Conservation (phyloP, 2,329 filamentous ascomycete genomes). For the Paracamarosporium sp. region DNA sequence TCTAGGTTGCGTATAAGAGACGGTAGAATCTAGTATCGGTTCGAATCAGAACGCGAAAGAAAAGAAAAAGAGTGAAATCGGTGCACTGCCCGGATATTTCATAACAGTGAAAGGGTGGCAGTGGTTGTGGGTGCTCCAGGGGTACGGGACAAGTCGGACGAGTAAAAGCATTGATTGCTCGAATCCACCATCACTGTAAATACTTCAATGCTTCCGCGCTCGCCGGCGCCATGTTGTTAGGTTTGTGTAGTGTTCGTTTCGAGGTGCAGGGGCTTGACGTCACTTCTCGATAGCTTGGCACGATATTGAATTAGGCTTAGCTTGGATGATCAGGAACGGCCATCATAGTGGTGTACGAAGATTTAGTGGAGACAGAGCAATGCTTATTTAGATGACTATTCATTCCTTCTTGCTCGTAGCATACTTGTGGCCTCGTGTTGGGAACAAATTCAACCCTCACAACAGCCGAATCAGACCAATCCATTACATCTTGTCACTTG, state of each 20-base stretch:
- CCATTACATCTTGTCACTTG: no score
- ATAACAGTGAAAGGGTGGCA: not conserved
- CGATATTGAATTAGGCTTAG: not conserved
- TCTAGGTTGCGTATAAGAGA: not conserved
- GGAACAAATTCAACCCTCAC: not conserved
- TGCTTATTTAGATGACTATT: not conserved
- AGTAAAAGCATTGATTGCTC: not conserved
- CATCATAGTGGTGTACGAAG: not conserved
- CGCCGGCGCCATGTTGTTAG: slow-evolving; percentile 2
- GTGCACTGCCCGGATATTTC: not conserved
- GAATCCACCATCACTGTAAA: not conserved
- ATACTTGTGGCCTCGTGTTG: not conserved
- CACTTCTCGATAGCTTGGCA: not conserved
- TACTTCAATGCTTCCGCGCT: not conserved
- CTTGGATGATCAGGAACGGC: not conserved
- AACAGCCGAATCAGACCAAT: not conserved
- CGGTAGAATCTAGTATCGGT: not conserved
- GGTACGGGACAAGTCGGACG: no score
- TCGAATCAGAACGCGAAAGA: not conserved
- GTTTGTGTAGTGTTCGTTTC: not conserved
- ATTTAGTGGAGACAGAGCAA: not conserved
- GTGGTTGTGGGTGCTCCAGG: not conserved
- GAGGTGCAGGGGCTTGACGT: slow-evolving; percentile 1
- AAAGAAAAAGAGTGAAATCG: not conserved
- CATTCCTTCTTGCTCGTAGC: not conserved